These are phyloP conservation scores for Nemania sp. DNA, from an alignment of 2,329 filamentous ascomycete species.

Conservation along the genomic window DNA sequence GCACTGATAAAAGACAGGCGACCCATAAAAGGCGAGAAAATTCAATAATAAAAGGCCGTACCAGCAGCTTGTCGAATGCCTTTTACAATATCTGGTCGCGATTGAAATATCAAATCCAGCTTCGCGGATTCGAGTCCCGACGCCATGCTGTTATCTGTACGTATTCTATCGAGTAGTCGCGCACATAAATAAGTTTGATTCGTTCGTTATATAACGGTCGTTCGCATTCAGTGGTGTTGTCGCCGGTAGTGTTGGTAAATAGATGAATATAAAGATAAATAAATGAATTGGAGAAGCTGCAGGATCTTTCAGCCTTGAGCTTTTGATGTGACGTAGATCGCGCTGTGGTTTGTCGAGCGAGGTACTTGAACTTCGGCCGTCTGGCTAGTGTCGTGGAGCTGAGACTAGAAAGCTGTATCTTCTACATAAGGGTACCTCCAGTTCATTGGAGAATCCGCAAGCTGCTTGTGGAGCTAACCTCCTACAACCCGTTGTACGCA, in stretches of 20 bases:
- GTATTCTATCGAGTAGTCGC: neutral
- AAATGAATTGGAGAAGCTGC: slow-evolving; percentile 14
- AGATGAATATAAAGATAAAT: too few relatives aligned
- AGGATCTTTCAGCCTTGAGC: slow-evolving; percentile 26
- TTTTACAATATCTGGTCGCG: slow-evolving; percentile 59
- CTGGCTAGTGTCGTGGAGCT: too few relatives aligned
- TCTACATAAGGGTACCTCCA: too few relatives aligned
- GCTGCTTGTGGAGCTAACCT: too few relatives aligned
- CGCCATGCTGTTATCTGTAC: slow-evolving; percentile 42
- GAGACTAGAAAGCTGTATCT: too few relatives aligned
- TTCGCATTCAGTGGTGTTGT: neutral
- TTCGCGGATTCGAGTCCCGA: slow-evolving; percentile 52
- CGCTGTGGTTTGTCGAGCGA: too few relatives aligned
- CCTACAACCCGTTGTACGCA: too few relatives aligned
- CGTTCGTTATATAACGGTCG: too few relatives aligned
- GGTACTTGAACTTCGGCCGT: too few relatives aligned
- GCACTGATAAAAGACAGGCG: too few relatives aligned
- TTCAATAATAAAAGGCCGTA: slow-evolving; percentile 44
- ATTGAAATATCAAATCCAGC: slow-evolving; percentile 56
- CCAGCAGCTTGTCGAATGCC: slow-evolving; percentile 58
- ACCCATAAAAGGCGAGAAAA: too few relatives aligned
- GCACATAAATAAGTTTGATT: slow-evolving; percentile 1
- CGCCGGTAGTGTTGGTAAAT: neutral
- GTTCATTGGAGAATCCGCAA: too few relatives aligned
- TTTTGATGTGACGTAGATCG: slow-evolving; percentile 19